phyloP scores from a whole-genome alignment of 768 basidiomycete species.

The Suillus occidentalis region DNA sequence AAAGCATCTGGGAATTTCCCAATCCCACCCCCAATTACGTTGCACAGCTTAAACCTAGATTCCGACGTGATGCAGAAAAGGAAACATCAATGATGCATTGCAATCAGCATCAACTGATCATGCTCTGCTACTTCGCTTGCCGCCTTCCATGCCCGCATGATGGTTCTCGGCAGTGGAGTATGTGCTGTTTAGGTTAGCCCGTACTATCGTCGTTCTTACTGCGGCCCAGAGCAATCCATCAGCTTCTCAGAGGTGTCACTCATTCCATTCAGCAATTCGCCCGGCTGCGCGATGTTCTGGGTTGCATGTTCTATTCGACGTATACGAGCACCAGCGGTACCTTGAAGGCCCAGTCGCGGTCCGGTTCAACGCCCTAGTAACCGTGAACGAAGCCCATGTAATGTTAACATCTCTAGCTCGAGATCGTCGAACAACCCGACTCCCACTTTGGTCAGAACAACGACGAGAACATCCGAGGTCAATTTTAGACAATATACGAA shows the following conservation, averaged over 20 bases:
- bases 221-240: not conserved
- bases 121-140: not conserved
- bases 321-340: not conserved
- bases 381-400: not conserved
- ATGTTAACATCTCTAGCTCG: not conserved
- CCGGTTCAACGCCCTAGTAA: not conserved
- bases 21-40: no score
- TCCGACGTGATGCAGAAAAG: not conserved
- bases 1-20: no score
- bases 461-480: not conserved
- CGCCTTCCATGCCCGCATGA: not conserved
- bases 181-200: not conserved
- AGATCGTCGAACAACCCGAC: no score
- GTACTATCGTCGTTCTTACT: not conserved
- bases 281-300: not conserved
- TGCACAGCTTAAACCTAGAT: not conserved
- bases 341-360: not conserved
- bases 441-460: not conserved
- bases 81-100: not conserved
- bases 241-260: not conserved
- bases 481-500: conserved; percentile 17
- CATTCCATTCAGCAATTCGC: not conserved
- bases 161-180: not conserved
- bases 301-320: not conserved
- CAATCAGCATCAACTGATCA: not conserved